Base-by-base conservation (phyloP, 441 rosid species). In the Francoa sonchifolia region DNA sequence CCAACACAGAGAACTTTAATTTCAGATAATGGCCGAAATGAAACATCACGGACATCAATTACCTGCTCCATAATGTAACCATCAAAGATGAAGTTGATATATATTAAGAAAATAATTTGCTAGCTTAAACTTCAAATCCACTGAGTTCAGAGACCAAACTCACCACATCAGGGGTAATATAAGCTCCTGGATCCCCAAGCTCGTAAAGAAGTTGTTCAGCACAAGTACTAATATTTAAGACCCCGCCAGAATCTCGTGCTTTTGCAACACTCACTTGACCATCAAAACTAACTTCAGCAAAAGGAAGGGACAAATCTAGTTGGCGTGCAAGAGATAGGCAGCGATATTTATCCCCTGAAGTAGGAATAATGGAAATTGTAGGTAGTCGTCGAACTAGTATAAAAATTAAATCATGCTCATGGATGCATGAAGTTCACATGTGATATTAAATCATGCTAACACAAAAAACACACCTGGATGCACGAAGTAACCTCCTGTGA, bases 401-500 rank as follows among this genome's bases (percentile, higher is more conserved):
- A 39, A 10, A 14, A 31, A 10, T n/a, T n/a, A n/a, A n/a, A n/a
- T n/a, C n/a, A n/a, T n/a, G n/a, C n/a, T n/a, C n/a, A n/a, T n/a
- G n/a, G n/a, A n/a, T n/a, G n/a, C n/a, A n/a, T n/a, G n/a, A n/a
- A n/a, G n/a, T n/a, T n/a, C n/a, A n/a, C n/a, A n/a, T n/a, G n/a
- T n/a, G n/a, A n/a, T n/a, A n/a, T n/a, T n/a, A n/a, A 21, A 21
- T 39, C 3, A 22, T 7, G 28, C 42, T 25, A 10, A 28, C 42
- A 50, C 1, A 48, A 36, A 11, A 19, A 16, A 19, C 34, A 56
- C 44, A 88, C 97, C 87, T 57, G 97, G 93, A 69, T 88, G 97
- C 95, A 83, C 76, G 79, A 78, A 88, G 69, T 80, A 88, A 49
- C 97, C 97, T 42, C 95, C 95, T 13, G 93, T 88, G 34, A 88